Base-by-base conservation (phyloP, 78 protist genomes). In the Dictyostelium citrinum region DNA sequence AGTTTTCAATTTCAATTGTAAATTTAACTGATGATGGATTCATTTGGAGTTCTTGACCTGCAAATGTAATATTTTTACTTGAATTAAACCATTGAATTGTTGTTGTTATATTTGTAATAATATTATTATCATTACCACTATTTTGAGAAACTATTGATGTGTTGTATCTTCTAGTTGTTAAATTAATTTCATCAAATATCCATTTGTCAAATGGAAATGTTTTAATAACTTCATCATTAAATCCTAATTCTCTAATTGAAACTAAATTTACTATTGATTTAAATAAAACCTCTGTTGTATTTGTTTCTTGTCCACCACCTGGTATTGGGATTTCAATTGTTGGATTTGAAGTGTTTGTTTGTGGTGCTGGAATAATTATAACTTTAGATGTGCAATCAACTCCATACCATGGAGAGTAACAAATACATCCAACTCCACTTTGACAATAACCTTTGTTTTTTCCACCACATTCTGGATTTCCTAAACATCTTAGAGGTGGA, bases 381-480 rank as follows among this genome's bases (percentile, higher is more conserved):
- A 37, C 16, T 37, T 22, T 35, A 6, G 80, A 37, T 5, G 46
- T 14, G 22, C 80, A 81, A 81, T 81, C 76, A 22, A 2, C 39
- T 4, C 74, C 76, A 9, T 33, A 33, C 84, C 80, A 81, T 17
- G 76, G 74, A 20, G 64, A 37, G 6, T 41, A 11, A 20, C 84
- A 68, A n/a, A 22, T n/a, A 46, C 84, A 81, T 9, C 84, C 76
- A 16, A 14, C 1, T 5, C 31, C 22, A 33, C 9, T 33, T 16
- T 22, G 22, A 46, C 84, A 81, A 14, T 37, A 20, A n/a, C 84
- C 84, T 12, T 70, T n/a, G 22, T 37, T n/a, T 37, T 20, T 14
- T n/a, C 76, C 84, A 46, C 84, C 84, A 22, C 76, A 74, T 29
- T 27, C 77, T 70, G 77, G 77, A 22, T 33, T 29, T 33, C 77